Conservation (phyloP, 805 yeast genomes). For the Zygosaccharomyces gambellarensis region DNA sequence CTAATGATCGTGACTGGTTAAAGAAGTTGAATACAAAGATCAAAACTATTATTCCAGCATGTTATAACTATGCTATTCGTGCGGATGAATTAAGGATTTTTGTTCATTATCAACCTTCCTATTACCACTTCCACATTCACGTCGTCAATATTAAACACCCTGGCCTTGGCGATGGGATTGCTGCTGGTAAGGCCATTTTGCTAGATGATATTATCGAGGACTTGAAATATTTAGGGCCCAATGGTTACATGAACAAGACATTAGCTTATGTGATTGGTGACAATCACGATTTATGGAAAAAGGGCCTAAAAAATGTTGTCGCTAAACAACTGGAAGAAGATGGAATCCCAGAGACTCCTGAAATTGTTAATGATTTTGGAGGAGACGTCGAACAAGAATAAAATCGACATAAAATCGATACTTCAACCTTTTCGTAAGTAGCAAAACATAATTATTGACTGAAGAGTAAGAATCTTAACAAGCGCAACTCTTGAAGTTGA, state of each 20-base stretch:
- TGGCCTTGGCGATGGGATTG: constrained; percentile 62
- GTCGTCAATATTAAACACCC: constrained; percentile 69
- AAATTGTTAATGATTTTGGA: constrained; percentile 5
- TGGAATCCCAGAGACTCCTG: constrained; percentile 25
- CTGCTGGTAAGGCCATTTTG: constrained; percentile 75
- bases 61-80: constrained; percentile 42
- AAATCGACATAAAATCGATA: neutral
- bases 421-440: neutral
- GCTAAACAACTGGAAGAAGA: constrained; percentile 25
- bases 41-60: constrained; percentile 41
- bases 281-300: constrained; percentile 67
- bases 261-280: constrained; percentile 70
- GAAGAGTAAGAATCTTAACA: neutral
- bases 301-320: constrained; percentile 31
- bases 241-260: constrained; percentile 55
- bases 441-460: neutral
- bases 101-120: constrained; percentile 92
- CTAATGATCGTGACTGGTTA: constrained; percentile 56
- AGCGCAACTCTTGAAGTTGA: neutral
- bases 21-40: constrained; percentile 44
- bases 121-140: constrained; percentile 93
- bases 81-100: constrained; percentile 65
- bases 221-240: constrained; percentile 46
- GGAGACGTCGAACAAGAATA: neutral
- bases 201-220: constrained; percentile 79